These are phyloP conservation scores for Corylus heterophylla DNA, from an alignment of 306 rosid genomes.

Conservation along the genomic window DNA sequence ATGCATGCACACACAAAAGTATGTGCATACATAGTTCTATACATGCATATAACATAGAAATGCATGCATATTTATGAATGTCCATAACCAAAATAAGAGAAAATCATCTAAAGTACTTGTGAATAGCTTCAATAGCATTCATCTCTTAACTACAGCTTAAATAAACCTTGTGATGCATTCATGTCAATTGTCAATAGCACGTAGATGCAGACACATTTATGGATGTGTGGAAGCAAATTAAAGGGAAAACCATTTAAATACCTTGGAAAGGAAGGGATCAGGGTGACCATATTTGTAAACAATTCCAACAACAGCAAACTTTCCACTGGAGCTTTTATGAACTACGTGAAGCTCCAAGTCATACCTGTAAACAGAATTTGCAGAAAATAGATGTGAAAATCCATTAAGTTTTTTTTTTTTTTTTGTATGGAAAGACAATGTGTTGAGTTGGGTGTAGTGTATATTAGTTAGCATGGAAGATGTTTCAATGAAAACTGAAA, in stretches of 20 bases:
- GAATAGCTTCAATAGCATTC: neutral
- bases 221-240: neutral
- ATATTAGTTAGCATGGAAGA: neutral
- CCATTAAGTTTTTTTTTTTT: neutral
- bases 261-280: constrained; percentile 67
- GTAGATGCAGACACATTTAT: neutral
- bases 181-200: neutral
- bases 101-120: neutral
- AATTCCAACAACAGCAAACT: constrained; percentile 60
- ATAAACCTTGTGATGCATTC: neutral
- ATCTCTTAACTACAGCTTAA: neutral
- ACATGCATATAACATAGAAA: neutral
- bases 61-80: neutral
- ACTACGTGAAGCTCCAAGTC: constrained; percentile 60
- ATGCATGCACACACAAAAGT: neutral
- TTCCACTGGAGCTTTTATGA: constrained; percentile 44
- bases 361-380: constrained; percentile 41
- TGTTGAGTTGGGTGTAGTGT: neutral
- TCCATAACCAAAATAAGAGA: neutral
- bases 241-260: constrained; percentile 21
- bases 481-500: neutral
- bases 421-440: neutral
- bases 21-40: neutral
- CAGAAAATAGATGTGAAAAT: neutral
- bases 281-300: constrained; percentile 57